Evolutionary conservation across 2,329 filamentous ascomycete species (phyloP), one percentile per base, ranked within the genome.

Genomic region (Teratosphaeria nubilosa): DNA sequence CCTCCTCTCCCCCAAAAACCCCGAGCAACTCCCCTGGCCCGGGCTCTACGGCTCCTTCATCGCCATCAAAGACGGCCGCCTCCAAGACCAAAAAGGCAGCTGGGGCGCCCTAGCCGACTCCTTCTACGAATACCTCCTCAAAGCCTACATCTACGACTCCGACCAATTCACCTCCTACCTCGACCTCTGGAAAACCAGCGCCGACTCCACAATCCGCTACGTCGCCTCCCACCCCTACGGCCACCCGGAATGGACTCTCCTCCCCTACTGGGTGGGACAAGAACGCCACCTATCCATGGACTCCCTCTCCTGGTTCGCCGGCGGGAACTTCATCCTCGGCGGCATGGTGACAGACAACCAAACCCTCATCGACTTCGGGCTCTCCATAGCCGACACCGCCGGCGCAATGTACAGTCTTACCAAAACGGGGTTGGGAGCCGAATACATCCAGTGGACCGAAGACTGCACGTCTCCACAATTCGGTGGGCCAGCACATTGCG

Each of bases 41-140:
- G 70, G 70, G 1, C 59, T 72, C 5, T 61, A 68, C 3, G 70
- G 69, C 16, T 63, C 67, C 0, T 66, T 65, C 45, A 60, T 72
- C 53, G 65, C 58, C 22, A 59, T 69, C 11, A 57, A 62, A 3
- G 63, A 61, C 16, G 70, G 69, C 37, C 32, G 64, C 25, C 62
- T 72, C 6, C 50, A 66, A 1, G 64, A 67, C 50, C 55, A 59
- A 0, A 64, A 66, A 51, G 69, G 68, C 25, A 67, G 70, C 24
- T 72, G 70, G 69, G 69, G 67, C 10, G 62, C 63, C 10, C 55
- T 54, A 10, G 11, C 56, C 9, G 51, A 56, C 4, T 30, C 64
- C 2, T 69, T 67, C 37, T 72, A 72, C 59, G 68, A 72, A 55
- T 72, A 72, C 51, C 63, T 71, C 2, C 59, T 72, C 51, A 72